These are phyloP conservation scores for Dactylonectria estremocensis DNA, from an alignment of 2,329 filamentous ascomycete genomes.

Conservation along the genomic window DNA sequence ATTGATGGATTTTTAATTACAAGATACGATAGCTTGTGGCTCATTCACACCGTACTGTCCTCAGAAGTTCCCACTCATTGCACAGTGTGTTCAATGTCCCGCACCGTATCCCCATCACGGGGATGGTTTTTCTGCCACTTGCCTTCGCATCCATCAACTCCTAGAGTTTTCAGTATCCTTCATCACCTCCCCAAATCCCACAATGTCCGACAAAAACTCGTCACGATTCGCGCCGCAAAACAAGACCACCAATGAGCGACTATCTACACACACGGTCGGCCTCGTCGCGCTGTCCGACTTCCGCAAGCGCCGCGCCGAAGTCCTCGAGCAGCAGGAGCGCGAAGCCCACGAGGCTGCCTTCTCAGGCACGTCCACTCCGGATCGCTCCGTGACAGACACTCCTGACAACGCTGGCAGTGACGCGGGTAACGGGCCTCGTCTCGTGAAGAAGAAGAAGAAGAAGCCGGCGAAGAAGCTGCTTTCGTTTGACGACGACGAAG, in stretches of 20 bases:
- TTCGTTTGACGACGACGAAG: conserved; percentile 79
- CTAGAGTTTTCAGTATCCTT: not conserved
- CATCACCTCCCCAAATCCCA: conserved; percentile 14
- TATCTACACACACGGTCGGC: conserved; percentile 90
- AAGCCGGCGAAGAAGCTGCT: conserved; percentile 63
- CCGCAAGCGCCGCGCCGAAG: conserved; percentile 94
- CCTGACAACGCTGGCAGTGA: conserved; percentile 61
- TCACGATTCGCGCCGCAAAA: conserved; percentile 83
- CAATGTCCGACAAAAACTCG: conserved; percentile 59
- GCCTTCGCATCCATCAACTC: conserved; percentile 2
- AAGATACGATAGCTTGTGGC: not conserved
- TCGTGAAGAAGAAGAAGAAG: conserved; percentile 61
- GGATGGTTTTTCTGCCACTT: not conserved
- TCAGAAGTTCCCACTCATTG: not conserved
- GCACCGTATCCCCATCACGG: conserved; percentile 24
- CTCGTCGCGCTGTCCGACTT: conserved; percentile 94
- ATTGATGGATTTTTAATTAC: not conserved
- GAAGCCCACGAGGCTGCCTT: conserved; percentile 78
- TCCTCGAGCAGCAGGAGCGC: conserved; percentile 90
- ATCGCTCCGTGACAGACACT: conserved; percentile 64
- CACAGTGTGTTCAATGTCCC: not conserved
- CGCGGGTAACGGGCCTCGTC: conserved; percentile 41
- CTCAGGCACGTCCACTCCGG: conserved; percentile 62
- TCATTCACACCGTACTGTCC: not conserved
- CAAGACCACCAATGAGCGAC: conserved; percentile 82